These are phyloP conservation scores for Durotheca rogersii DNA, from an alignment of 495 filamentous ascomycete species.

Conservation along the genomic window DNA sequence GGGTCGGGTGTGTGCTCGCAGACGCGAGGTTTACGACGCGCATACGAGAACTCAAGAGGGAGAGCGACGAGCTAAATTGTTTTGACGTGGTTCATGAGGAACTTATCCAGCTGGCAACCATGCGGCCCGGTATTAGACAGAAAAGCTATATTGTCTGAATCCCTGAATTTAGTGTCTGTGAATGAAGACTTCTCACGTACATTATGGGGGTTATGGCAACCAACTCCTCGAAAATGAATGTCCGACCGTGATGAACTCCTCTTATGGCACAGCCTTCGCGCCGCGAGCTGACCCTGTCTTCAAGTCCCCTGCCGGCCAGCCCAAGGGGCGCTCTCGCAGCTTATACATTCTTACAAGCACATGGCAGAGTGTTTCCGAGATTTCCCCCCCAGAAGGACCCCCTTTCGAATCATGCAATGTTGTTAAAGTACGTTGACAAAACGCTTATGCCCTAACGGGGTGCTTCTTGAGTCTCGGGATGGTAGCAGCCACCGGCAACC, in stretches of 20 bases:
- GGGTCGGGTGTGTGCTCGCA: constrained; percentile 29
- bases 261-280: background rate
- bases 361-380: too few species aligned
- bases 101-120: constrained; percentile 21
- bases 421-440: background rate
- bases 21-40: constrained; percentile 11
- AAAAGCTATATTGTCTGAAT: constrained; percentile 2
- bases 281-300: too few species aligned
- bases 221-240: background rate
- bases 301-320: too few species aligned
- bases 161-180: constrained; percentile 6
- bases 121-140: constrained; percentile 14
- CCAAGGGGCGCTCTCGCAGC: too few species aligned
- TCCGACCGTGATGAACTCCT: background rate
- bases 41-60: constrained; percentile 22
- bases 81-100: constrained; percentile 28
- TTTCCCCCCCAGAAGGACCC: too few species aligned
- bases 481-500: constrained; percentile 81
- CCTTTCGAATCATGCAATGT: background rate
- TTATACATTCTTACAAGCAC: too few species aligned
- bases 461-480: constrained; percentile 41
- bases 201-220: constrained; percentile 7
- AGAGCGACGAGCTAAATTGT: constrained; percentile 31
- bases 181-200: background rate
- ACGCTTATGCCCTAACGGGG: constrained; percentile 10